Conservation (phyloP, 331 rosid species). For the Rhamnella rubrinervis region DNA sequence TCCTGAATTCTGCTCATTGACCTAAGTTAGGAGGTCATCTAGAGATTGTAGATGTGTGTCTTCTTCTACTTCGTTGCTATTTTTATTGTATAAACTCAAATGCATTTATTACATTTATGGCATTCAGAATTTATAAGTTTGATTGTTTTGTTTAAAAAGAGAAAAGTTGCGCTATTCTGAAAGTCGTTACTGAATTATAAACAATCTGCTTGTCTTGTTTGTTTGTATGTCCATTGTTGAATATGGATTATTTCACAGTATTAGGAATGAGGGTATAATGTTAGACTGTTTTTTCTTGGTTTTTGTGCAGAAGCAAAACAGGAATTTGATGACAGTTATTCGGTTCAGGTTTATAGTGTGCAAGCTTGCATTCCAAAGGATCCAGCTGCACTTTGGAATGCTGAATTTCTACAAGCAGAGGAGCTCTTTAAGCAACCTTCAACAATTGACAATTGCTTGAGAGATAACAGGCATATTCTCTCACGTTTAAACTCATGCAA, state of each 20-base stretch:
- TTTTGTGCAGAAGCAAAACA: constrained; percentile 74
- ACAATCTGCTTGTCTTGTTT: not conserved
- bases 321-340: constrained; percentile 82
- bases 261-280: constrained; percentile 18
- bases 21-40: not conserved
- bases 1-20: too few relatives aligned
- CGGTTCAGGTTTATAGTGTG: constrained; percentile 89
- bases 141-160: too few relatives aligned
- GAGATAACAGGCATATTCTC: constrained; percentile 71
- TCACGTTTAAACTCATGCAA: not conserved
- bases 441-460: constrained; percentile 68
- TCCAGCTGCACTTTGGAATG: constrained; percentile 86
- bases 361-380: constrained; percentile 93
- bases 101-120: not conserved
- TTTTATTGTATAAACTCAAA: not conserved
- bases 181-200: not conserved
- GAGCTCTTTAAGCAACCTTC: constrained; percentile 83
- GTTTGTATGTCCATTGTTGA: constrained; percentile 10
- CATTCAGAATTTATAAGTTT: too few relatives aligned
- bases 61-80: not conserved
- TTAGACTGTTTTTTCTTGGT: constrained; percentile 9
- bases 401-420: constrained; percentile 90
- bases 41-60: not conserved
- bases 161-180: too few relatives aligned
- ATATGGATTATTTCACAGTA: not conserved